Evolutionary conservation across 2,329 filamentous ascomycete genomes (phyloP).

Genomic region (Shiraia sp.): DNA sequence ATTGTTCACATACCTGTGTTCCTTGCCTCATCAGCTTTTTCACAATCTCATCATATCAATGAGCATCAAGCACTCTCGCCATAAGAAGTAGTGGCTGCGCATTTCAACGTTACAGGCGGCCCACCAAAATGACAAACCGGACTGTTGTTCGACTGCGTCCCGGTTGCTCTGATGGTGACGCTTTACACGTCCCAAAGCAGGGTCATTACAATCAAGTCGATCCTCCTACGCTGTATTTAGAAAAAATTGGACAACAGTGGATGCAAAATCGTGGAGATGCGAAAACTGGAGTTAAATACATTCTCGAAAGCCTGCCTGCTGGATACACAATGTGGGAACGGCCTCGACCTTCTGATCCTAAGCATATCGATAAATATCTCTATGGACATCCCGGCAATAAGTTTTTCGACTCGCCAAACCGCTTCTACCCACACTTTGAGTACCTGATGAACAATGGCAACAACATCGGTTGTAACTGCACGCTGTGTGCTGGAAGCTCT

Average conservation of each 20-base stretch:
- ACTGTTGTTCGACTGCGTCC: conserved; percentile 28
- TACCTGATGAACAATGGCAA: conserved; percentile 55
- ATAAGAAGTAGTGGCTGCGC: not conserved
- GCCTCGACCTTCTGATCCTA: conserved; percentile 45
- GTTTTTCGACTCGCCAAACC: conserved; percentile 57
- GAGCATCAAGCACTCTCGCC: too few species aligned
- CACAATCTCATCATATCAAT: too few species aligned
- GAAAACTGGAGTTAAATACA: conserved; percentile 48
- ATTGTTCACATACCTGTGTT: too few species aligned
- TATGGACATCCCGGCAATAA: conserved; percentile 59
- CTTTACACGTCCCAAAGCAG: conserved; percentile 26
- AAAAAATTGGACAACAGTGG: conserved; percentile 55
- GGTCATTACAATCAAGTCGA: conserved; percentile 38
- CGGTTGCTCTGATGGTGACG: conserved; percentile 42
- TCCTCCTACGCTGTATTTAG: conserved; percentile 51
- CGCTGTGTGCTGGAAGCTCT: conserved; percentile 46
- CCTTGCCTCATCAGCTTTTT: too few species aligned
- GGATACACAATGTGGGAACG: conserved; percentile 59
- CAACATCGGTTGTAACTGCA: conserved; percentile 54
- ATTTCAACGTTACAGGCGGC: not conserved
- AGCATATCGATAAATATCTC: conserved; percentile 58
- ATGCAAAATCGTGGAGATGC: conserved; percentile 49
- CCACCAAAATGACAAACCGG: conserved; percentile 4
- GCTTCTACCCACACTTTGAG: conserved; percentile 62
- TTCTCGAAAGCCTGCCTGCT: conserved; percentile 56